Evolutionary conservation across 2,329 filamentous ascomycete genomes (phyloP).

Genomic region (Alternaria arborescens): DNA sequence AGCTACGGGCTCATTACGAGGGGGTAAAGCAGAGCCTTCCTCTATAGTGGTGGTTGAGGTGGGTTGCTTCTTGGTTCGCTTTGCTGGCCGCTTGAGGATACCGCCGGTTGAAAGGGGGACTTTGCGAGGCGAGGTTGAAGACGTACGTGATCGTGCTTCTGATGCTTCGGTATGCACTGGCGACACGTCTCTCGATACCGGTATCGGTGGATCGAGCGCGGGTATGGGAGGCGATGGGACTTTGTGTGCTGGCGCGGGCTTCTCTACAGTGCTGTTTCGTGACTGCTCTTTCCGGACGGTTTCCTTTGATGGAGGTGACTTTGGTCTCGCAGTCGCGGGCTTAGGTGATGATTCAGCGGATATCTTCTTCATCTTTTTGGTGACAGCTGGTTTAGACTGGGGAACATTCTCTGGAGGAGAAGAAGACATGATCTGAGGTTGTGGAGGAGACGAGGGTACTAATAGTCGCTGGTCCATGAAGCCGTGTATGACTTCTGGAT

Average conservation of each 20-base stretch:
- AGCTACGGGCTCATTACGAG: slow-evolving; percentile 20
- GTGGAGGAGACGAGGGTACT: slow-evolving; percentile 22
- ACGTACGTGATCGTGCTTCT: slow-evolving; percentile 15
- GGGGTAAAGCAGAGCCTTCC: background rate
- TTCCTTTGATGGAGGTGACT: background rate
- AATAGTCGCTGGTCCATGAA: slow-evolving; percentile 42
- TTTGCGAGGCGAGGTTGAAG: slow-evolving; percentile 26
- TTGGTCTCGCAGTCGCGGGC: background rate
- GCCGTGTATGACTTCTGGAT: slow-evolving; percentile 39
- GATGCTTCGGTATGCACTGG: slow-evolving; percentile 15
- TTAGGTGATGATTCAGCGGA: background rate
- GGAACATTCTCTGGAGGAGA: slow-evolving; percentile 7
- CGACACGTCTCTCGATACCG: slow-evolving; percentile 11
- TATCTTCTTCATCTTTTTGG: slow-evolving; percentile 3
- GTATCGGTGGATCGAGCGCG: slow-evolving; percentile 1
- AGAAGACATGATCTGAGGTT: slow-evolving; percentile 4
- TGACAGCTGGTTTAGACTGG: slow-evolving; percentile 7
- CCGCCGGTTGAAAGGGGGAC: slow-evolving; percentile 37
- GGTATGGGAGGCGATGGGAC: slow-evolving; percentile 7
- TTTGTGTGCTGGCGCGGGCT: slow-evolving; percentile 2
- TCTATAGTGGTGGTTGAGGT: background rate
- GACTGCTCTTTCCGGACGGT: slow-evolving; percentile 1
- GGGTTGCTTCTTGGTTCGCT: slow-evolving; percentile 14
- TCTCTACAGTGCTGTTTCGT: slow-evolving; percentile 9
- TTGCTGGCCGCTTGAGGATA: slow-evolving; percentile 31